Evolutionary conservation across 345 rosid species (phyloP).

Genomic region (Salix exigua): DNA sequence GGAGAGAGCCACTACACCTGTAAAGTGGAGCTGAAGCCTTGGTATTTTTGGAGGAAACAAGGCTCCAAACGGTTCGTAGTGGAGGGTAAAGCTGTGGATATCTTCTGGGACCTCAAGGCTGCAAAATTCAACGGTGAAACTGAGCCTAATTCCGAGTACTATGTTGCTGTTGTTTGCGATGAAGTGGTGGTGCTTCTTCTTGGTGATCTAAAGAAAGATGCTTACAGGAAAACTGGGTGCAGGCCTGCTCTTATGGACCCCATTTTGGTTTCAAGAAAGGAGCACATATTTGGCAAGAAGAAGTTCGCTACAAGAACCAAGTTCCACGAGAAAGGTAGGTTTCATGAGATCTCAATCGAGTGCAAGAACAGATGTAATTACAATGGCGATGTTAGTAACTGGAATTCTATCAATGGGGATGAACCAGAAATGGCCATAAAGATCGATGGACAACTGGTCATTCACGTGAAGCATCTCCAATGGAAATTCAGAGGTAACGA

Average conservation of each 20-base stretch:
- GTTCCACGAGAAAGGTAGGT: slow-evolving; percentile 47
- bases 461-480: slow-evolving; percentile 66
- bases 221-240: slow-evolving; percentile 58
- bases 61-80: slow-evolving; percentile 50
- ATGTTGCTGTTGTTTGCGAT: slow-evolving; percentile 72
- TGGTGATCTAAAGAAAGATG: slow-evolving; percentile 83
- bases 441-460: slow-evolving; percentile 53
- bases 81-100: slow-evolving; percentile 49
- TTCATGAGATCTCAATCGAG: slow-evolving; percentile 60
- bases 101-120: slow-evolving; percentile 61
- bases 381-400: background rate
- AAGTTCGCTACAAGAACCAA: slow-evolving; percentile 48
- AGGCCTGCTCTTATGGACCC: slow-evolving; percentile 69
- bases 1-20: slow-evolving; percentile 48
- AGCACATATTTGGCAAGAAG: slow-evolving; percentile 63
- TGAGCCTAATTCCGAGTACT: slow-evolving; percentile 60
- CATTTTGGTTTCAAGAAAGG: slow-evolving; percentile 56
- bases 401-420: slow-evolving; percentile 19
- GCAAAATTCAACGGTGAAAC: slow-evolving; percentile 69
- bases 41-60: slow-evolving; percentile 77
- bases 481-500: slow-evolving; percentile 84
- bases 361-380: slow-evolving; percentile 36
- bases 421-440: slow-evolving; percentile 67
- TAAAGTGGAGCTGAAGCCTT: slow-evolving; percentile 71
- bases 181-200: slow-evolving; percentile 71